Conservation (phyloP, 2,329 filamentous ascomycete genomes). For the Arthrobotrys megalospora region DNA sequence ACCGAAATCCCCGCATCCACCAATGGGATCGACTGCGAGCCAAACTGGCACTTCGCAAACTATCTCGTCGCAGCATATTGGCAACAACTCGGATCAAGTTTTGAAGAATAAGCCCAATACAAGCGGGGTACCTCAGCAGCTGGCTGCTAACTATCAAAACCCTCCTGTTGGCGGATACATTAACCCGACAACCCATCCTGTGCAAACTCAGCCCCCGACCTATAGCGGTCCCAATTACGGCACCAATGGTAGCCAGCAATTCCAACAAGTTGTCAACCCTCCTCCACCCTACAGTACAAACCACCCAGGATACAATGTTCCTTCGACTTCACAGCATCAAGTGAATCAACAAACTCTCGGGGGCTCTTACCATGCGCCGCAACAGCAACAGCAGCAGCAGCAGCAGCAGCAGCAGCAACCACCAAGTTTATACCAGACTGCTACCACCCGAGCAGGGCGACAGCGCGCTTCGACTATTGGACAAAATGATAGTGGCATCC, state of each 20-base stretch:
- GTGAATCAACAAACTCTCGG: slow-evolving; percentile 25
- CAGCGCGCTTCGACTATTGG: slow-evolving; percentile 97
- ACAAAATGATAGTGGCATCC: slow-evolving; percentile 91
- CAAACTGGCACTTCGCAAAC: slow-evolving; percentile 81
- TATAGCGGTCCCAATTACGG: slow-evolving; percentile 61
- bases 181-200: slow-evolving; percentile 18
- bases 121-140: slow-evolving; percentile 35
- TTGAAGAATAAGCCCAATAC: slow-evolving; percentile 85
- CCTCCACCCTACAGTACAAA: slow-evolving; percentile 45
- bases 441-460: slow-evolving; percentile 82
- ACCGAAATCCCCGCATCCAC: slow-evolving; percentile 69
- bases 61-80: slow-evolving; percentile 76
- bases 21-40: slow-evolving; percentile 48
- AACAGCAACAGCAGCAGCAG: slow-evolving; percentile 15
- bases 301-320: slow-evolving; percentile 41
- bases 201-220: slow-evolving; percentile 55
- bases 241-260: slow-evolving; percentile 65
- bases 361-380: slow-evolving; percentile 70
- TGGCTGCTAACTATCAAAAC: slow-evolving; percentile 57
- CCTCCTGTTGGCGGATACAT: slow-evolving; percentile 41
- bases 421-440: slow-evolving; percentile 80
- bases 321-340: slow-evolving; percentile 31
- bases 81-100: slow-evolving; percentile 59
- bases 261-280: slow-evolving; percentile 59
- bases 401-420: slow-evolving; percentile 68